Evolutionary conservation across 257 asterid species (phyloP), one percentile per base, ranked within the genome.

Genomic region (Solanum dulcamara): DNA sequence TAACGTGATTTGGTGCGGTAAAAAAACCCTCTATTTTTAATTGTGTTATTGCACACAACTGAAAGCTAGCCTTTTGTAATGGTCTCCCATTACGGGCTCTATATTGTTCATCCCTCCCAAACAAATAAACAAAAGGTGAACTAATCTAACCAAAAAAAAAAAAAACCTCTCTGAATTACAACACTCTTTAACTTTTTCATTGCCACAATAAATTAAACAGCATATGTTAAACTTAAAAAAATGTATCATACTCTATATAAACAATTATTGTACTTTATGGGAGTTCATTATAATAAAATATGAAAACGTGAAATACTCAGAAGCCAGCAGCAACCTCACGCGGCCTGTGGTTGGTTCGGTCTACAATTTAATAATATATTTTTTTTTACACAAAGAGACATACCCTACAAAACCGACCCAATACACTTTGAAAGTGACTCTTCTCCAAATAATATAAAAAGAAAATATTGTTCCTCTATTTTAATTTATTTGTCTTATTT

Each of bases 331-430:
- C 71, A 81, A 86, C 74, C 57, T 24, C 59, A 79, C 86, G 84
- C 46, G 55, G 38, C 74, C 81, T 44, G 87, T 84, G 85, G 84
- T 86, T 88, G 92, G 92, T 86, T 67, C 85, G 67, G 88, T 53
- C 88, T 84, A 74, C 87, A 71, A 84, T 55, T 81, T 87, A 85
- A 68, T 66, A 84, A n/a, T 38, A 15, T 30, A 85, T 83, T 6
- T 64, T 20, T 67, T 20, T 83, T 37, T 10, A 40, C 72, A 71
- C 60, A 33, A 62, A 33, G 57, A 20, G 22, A 50, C 9, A 46
- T 88, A 80, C 68, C 89, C 90, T 83, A 86, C 88, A 53, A 71
- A 66, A 87, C 91, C 91, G 92, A 87, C 91, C 80, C 87, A 90
- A 81, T 90, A 85, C 70, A 88, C 80, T 81, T 82, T 84, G 90